phyloP scores from a whole-genome alignment of 164 flowering plant genomes.

The Litsea cubeba region DNA sequence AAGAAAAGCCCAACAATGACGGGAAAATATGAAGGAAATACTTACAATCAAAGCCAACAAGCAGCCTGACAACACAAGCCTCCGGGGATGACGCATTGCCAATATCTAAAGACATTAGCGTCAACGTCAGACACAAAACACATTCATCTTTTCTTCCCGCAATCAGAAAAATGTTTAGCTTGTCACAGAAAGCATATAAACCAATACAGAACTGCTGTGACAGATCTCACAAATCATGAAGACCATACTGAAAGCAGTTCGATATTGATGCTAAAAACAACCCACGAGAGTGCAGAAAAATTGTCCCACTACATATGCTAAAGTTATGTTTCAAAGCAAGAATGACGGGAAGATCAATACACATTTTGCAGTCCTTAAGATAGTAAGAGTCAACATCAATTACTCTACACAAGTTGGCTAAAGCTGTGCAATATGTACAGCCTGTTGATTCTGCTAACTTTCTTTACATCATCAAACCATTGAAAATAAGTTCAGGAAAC shows the following conservation, averaged over 20 bases:
- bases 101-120: slow-evolving; percentile 52
- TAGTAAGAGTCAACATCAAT: background rate
- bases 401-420: background rate
- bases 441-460: background rate
- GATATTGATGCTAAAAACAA: too few species aligned
- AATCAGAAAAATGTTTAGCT: background rate
- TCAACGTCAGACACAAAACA: background rate
- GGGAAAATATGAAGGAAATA: slow-evolving; percentile 4
- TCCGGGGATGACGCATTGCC: slow-evolving; percentile 98
- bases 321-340: background rate
- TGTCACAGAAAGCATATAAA: background rate
- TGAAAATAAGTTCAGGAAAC: too few species aligned
- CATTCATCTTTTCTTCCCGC: too few species aligned
- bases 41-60: slow-evolving; percentile 79
- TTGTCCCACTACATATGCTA: background rate
- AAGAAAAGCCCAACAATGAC: background rate
- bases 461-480: too few species aligned
- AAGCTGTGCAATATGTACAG: background rate
- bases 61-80: slow-evolving; percentile 88
- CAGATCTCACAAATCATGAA: background rate
- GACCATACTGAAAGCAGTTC: background rate
- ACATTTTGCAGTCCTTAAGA: background rate
- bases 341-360: background rate
- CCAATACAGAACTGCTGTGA: background rate
- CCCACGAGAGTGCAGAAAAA: background rate